phyloP scores from a whole-genome alignment of 306 rosid species.

The Mimosa bimucronata region DNA sequence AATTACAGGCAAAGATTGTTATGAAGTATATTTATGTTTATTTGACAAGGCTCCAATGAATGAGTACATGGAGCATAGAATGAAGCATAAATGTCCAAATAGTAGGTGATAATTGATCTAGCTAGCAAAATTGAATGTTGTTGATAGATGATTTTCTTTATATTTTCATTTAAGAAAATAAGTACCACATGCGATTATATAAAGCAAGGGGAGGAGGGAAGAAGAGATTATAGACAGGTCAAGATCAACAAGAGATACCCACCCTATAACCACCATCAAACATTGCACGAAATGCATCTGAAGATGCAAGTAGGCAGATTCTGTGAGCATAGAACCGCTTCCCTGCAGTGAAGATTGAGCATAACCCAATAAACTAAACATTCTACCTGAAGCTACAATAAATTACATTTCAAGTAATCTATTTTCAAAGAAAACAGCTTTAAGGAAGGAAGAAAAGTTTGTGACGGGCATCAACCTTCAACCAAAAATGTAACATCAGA shows the following conservation, averaged over 20 bases:
- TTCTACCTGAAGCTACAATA: constrained; percentile 13
- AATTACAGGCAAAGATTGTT: not conserved
- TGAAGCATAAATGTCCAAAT: constrained; percentile 12
- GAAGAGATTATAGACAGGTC: not conserved
- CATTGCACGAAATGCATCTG: constrained; percentile 98
- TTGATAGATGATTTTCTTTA: constrained; percentile 1
- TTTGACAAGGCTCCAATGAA: constrained; percentile 9
- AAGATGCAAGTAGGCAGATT: constrained; percentile 92
- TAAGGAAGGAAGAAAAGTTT: constrained; percentile 4
- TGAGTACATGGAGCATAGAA: not conserved
- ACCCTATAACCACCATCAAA: constrained; percentile 96
- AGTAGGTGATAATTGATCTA: not conserved
- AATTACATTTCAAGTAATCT: constrained; percentile 2
- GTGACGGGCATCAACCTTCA: constrained; percentile 61
- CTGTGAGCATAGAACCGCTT: constrained; percentile 91
- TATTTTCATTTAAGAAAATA: not conserved
- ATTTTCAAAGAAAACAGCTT: not conserved
- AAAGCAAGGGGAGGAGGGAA: not conserved
- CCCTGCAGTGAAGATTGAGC: constrained; percentile 53
- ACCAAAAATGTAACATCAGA: constrained; percentile 86
- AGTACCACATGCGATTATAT: not conserved
- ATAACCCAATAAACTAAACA: not conserved
- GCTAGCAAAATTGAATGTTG: constrained; percentile 15
- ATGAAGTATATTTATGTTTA: not conserved
- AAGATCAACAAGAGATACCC: constrained; percentile 32